Percentiles rank a stretch among this genome's conserved stretches.
Conservation (phyloP, 2,329 filamentous ascomycete species). For the Monosporascus ibericus region DNA sequence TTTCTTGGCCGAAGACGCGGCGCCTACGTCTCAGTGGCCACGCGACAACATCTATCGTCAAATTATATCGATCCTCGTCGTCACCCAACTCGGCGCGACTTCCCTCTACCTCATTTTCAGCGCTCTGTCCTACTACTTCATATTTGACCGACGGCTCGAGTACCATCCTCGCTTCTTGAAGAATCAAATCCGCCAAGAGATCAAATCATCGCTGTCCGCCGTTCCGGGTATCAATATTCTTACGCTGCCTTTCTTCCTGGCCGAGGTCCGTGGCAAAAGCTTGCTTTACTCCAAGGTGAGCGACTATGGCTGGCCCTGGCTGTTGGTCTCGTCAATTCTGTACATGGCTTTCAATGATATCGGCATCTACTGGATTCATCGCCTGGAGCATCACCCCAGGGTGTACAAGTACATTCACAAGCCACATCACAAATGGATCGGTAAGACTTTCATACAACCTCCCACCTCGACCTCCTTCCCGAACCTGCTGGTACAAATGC, state of each 20-base stretch:
- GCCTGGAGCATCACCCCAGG: constrained; percentile 30
- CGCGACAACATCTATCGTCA: constrained; percentile 37
- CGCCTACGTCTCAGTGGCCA: constrained; percentile 15
- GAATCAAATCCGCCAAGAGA: constrained; percentile 40
- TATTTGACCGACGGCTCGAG: constrained; percentile 44
- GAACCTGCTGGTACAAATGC: not conserved
- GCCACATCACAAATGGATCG: constrained; percentile 43
- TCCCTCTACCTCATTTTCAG: constrained; percentile 60
- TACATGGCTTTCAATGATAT: constrained; percentile 42
- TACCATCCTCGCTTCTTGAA: constrained; percentile 42
- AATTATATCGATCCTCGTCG: constrained; percentile 29
- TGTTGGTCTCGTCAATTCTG: constrained; percentile 30
- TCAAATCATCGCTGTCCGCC: constrained; percentile 34
- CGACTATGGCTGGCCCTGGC: constrained; percentile 35
- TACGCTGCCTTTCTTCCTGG: constrained; percentile 39
- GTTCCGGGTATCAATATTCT: constrained; percentile 39
- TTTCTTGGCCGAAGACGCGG: too few relatives aligned
- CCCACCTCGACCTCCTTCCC: too few relatives aligned
- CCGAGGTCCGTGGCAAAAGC: constrained; percentile 40
- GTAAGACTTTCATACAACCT: not conserved
- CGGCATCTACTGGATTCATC: constrained; percentile 42
- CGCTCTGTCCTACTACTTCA: constrained; percentile 64
- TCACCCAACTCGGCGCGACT: constrained; percentile 32
- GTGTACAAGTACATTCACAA: constrained; percentile 43
- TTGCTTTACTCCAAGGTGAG: constrained; percentile 32